A percentile compares a stretch with the other conserved stretches of the same genome.
Evolutionary conservation across 2,329 filamentous ascomycete genomes (phyloP).

Genomic region (Pyrenochaeta sp.): DNA sequence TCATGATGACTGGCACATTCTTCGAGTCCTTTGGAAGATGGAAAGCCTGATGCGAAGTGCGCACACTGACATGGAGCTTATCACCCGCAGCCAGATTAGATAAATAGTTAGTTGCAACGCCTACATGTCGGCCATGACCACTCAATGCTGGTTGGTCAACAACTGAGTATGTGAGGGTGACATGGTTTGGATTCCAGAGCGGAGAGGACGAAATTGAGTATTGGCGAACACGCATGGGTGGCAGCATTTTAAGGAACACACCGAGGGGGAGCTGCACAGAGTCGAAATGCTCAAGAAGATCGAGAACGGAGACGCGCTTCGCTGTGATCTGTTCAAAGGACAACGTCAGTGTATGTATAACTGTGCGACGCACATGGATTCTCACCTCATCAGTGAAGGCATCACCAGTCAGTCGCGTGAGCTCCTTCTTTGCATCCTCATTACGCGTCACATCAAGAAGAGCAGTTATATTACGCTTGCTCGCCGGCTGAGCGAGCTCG

Average conservation of each 20-base stretch:
- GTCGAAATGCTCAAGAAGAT: conserved; percentile 71
- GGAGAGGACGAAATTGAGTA: conserved; percentile 83
- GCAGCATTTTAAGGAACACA: conserved; percentile 74
- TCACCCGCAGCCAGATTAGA: conserved; percentile 52
- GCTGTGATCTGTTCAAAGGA: conserved; percentile 37
- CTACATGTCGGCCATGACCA: conserved; percentile 54
- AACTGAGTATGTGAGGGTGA: conserved; percentile 74
- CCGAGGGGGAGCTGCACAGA: conserved; percentile 69
- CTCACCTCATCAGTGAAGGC: conserved; percentile 43
- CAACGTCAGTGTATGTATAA: no score
- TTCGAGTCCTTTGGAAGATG: conserved; percentile 54
- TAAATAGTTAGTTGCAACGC: conserved; percentile 56
- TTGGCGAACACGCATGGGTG: conserved; percentile 79
- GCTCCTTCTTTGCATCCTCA: conserved; percentile 57
- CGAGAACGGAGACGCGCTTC: conserved; percentile 72
- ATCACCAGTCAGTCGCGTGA: conserved; percentile 58
- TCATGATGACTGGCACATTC: conserved; percentile 53
- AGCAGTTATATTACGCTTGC: conserved; percentile 66
- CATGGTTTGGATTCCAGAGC: conserved; percentile 63
- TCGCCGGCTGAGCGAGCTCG: conserved; percentile 76
- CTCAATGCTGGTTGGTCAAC: conserved; percentile 64
- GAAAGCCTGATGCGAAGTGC: conserved; percentile 53
- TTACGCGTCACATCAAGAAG: conserved; percentile 62
- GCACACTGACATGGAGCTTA: conserved; percentile 53
- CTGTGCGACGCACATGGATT: no score